Percentiles rank a stretch among this genome's conserved stretches.
phyloP scores from a whole-genome alignment of 805 yeast species.

The Tetrapisispora pingtungensis region DNA sequence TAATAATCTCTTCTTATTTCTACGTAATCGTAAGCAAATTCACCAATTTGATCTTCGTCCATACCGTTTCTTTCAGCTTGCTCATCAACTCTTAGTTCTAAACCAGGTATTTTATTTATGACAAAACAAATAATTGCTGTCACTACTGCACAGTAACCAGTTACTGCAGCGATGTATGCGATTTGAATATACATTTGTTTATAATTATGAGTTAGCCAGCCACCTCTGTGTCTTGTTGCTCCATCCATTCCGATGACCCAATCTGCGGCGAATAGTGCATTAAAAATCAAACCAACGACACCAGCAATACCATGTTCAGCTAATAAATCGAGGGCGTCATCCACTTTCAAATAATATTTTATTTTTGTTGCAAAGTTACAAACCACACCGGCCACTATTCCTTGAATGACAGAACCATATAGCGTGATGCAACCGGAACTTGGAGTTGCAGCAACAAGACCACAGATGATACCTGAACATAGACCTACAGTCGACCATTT shows the following conservation, averaged over 20 bases:
- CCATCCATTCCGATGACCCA: constrained; percentile 91
- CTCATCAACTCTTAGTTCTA: constrained; percentile 69
- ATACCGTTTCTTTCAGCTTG: constrained; percentile 82
- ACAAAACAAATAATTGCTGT: constrained; percentile 69
- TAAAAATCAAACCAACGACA: constrained; percentile 77
- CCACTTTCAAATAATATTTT: constrained; percentile 71
- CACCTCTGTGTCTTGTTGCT: constrained; percentile 73
- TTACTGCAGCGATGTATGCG: constrained; percentile 66
- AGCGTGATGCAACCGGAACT: constrained; percentile 83
- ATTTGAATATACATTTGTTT: constrained; percentile 85
- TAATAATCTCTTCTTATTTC: constrained; percentile 90
- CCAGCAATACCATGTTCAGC: constrained; percentile 99
- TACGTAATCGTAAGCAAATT: constrained; percentile 96
- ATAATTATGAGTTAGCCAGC: constrained; percentile 86
- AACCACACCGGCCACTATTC: constrained; percentile 66
- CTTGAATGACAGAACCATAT: constrained; percentile 84
- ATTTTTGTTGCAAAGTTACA: constrained; percentile 88
- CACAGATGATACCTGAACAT: constrained; percentile 93
- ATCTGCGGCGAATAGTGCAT: constrained; percentile 77
- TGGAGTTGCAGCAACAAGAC: constrained; percentile 95
- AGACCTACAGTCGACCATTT: constrained; percentile 93
- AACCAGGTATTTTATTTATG: constrained; percentile 70
- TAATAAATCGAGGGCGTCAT: constrained; percentile 86
- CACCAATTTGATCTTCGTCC: constrained; percentile 96
- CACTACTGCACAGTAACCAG: constrained; percentile 66